phyloP scores from a whole-genome alignment of 2,329 filamentous ascomycete species.

The Aspergillus hortae region DNA sequence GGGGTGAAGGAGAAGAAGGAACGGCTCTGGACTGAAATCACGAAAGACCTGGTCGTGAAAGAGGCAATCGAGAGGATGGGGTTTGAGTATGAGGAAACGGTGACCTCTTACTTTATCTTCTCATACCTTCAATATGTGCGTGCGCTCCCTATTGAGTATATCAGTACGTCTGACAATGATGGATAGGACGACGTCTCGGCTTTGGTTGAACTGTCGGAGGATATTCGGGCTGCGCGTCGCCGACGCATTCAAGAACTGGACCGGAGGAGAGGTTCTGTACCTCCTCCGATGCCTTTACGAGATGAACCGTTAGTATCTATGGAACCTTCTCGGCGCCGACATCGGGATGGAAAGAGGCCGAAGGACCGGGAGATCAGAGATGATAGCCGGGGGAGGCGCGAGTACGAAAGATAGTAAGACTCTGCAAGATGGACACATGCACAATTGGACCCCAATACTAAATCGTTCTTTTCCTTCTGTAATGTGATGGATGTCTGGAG shows the following conservation, averaged over 20 bases:
- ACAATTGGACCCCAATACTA: background rate
- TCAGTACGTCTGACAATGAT: background rate
- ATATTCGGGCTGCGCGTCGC: constrained; percentile 67
- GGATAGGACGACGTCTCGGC: constrained; percentile 80
- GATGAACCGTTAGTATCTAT: background rate
- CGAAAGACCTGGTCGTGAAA: constrained; percentile 81
- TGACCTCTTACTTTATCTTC: constrained; percentile 87
- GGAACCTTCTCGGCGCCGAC: constrained; percentile 15
- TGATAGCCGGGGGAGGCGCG: constrained; percentile 16
- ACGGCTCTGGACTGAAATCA: constrained; percentile 94
- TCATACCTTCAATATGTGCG: constrained; percentile 84
- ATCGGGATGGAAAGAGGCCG: constrained; percentile 17
- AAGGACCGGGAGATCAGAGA: constrained; percentile 26
- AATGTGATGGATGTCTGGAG: too few species aligned
- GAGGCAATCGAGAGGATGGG: constrained; percentile 82
- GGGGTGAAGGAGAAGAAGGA: constrained; percentile 40
- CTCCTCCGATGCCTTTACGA: constrained; percentile 3
- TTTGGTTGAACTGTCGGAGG: constrained; percentile 76
- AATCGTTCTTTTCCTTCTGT: too few species aligned
- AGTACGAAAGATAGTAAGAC: constrained; percentile 12
- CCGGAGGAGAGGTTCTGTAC: constrained; percentile 20
- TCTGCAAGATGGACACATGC: background rate
- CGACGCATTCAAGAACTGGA: constrained; percentile 59
- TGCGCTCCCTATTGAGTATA: constrained; percentile 19
- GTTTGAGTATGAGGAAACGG: constrained; percentile 88